These are phyloP conservation scores for Ochromonas danica DNA, from an alignment of 108 stramenopile genomes.

Conservation along the genomic window DNA sequence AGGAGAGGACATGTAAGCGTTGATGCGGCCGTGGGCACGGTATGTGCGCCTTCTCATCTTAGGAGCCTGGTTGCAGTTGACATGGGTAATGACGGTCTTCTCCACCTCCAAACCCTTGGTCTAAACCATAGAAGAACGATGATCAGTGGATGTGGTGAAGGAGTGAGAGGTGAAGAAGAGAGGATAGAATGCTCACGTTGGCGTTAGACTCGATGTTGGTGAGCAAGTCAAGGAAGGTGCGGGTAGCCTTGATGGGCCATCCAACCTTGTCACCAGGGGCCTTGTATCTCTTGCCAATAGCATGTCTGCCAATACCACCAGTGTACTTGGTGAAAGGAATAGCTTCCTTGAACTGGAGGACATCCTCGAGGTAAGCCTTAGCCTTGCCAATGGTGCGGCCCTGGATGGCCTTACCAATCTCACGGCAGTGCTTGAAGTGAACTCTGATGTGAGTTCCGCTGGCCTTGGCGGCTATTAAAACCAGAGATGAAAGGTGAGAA, in stretches of 20 bases:
- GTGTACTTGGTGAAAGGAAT: conserved; percentile 94
- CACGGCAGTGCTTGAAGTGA: conserved; percentile 99
- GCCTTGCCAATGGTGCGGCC: conserved; percentile 87
- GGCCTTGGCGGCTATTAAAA: conserved; percentile 66
- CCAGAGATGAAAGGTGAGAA: conserved; percentile 46
- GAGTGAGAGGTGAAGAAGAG: too few species aligned
- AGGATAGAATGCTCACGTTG: conserved; percentile 54
- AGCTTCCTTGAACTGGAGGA: conserved; percentile 85
- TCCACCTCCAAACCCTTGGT: conserved; percentile 82
- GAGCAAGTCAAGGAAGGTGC: conserved; percentile 87
- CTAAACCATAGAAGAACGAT: not conserved
- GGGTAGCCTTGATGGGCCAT: conserved; percentile 97
- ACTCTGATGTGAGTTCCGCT: conserved; percentile 91
- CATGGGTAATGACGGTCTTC: conserved; percentile 79
- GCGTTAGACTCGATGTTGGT: conserved; percentile 95
- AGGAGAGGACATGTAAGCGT: conserved; percentile 92
- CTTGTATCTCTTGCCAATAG: conserved; percentile 77
- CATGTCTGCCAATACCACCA: conserved; percentile 94
- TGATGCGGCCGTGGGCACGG: conserved; percentile 98
- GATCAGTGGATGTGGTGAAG: too few species aligned
- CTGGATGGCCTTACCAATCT: conserved; percentile 88
- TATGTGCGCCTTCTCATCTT: conserved; percentile 95
- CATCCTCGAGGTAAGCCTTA: conserved; percentile 81
- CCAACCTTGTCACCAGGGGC: conserved; percentile 88
- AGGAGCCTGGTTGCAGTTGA: conserved; percentile 92